Conservation (phyloP, 345 rosid genomes). For the Streptanthus diversifolius region DNA sequence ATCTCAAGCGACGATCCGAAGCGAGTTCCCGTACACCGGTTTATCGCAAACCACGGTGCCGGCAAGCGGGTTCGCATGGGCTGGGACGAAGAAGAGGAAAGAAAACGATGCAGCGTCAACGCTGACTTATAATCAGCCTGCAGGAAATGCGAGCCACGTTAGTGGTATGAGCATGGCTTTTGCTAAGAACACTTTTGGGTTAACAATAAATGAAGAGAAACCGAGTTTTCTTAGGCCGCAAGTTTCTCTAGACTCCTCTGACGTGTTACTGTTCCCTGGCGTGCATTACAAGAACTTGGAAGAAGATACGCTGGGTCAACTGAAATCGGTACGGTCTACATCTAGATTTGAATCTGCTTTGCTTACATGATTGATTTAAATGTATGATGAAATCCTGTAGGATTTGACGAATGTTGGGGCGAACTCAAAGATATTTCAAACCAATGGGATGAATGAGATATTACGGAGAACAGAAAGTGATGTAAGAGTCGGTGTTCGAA, state of each 20-base stretch:
- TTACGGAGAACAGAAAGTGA: slow-evolving; percentile 33
- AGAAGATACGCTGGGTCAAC: slow-evolving; percentile 2
- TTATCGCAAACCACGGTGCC: slow-evolving; percentile 45
- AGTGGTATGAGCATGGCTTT: slow-evolving; percentile 50
- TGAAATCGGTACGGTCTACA: neutral
- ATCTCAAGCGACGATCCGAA: slow-evolving; percentile 40
- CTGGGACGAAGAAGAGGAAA: slow-evolving; percentile 43
- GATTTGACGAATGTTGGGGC: slow-evolving; percentile 24
- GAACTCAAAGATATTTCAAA: slow-evolving; percentile 32
- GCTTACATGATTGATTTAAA: neutral
- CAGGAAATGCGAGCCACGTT: slow-evolving; percentile 41
- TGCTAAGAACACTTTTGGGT: slow-evolving; percentile 38
- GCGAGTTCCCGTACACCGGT: slow-evolving; percentile 33
- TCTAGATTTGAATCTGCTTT: neutral
- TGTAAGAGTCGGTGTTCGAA: slow-evolving; percentile 29
- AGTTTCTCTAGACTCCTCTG: slow-evolving; percentile 31
- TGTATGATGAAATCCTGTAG: neutral
- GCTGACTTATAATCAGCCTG: slow-evolving; percentile 43
- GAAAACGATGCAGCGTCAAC: slow-evolving; percentile 45
- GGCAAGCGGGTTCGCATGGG: slow-evolving; percentile 55
- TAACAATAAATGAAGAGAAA: slow-evolving; percentile 32
- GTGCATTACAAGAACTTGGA: slow-evolving; percentile 10
- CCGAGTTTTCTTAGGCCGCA: slow-evolving; percentile 34
- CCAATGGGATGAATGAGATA: slow-evolving; percentile 37
- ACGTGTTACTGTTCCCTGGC: slow-evolving; percentile 18